Percentiles rank a stretch among this genome's conserved stretches.
phyloP scores from a whole-genome alignment of 2,329 filamentous ascomycete genomes.

The Xylariaceae sp. region DNA sequence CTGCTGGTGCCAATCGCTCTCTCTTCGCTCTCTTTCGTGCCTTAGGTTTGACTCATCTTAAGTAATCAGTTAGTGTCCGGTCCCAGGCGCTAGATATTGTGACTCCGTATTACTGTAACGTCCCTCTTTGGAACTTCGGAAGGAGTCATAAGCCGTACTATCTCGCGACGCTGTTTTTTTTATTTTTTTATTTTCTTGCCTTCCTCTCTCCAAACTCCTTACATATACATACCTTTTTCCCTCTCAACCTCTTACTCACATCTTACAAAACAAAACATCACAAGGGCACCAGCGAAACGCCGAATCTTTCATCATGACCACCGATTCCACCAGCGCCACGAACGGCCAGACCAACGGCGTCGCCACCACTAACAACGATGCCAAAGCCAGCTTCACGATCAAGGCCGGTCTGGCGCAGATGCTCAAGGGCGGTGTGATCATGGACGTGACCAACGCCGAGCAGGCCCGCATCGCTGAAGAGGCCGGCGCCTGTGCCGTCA shows the following conservation, averaged over 20 bases:
- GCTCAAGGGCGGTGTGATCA: slow-evolving; percentile 98
- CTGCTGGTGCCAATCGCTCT: background rate
- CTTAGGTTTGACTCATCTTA: background rate
- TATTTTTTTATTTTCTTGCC: background rate
- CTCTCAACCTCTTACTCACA: too few relatives aligned
- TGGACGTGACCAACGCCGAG: slow-evolving; percentile 93
- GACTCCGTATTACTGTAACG: background rate
- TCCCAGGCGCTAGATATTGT: background rate
- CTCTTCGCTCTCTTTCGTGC: background rate
- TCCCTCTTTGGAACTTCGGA: background rate
- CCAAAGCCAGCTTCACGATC: slow-evolving; percentile 65
- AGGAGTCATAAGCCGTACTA: background rate
- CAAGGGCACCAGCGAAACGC: background rate
- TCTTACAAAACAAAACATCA: background rate
- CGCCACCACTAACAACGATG: slow-evolving; percentile 17
- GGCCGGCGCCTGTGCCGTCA: slow-evolving; percentile 91
- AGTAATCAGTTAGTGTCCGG: background rate
- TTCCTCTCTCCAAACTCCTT: background rate
- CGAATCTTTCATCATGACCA: slow-evolving; percentile 8
- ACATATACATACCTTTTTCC: too few relatives aligned
- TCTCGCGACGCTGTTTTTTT: background rate
- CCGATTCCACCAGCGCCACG: slow-evolving; percentile 9
- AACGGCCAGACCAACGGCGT: slow-evolving; percentile 13
- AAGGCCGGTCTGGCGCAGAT: slow-evolving; percentile 96
- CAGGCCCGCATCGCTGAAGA: slow-evolving; percentile 97